Evolutionary conservation across 305 asterid species (phyloP).

Genomic region (Fraxinus albicans): DNA sequence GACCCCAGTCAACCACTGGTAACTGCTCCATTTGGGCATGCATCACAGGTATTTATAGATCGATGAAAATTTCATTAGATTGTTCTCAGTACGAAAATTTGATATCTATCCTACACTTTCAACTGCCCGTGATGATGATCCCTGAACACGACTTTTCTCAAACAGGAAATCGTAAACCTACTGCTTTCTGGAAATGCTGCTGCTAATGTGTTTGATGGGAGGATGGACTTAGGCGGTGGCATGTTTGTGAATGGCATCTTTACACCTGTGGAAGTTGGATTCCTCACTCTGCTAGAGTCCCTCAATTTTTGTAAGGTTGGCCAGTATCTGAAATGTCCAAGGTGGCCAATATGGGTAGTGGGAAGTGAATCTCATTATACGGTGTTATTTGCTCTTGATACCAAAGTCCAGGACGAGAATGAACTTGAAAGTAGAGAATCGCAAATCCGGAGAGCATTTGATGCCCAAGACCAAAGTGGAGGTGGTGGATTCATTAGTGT

Average conservation of each 20-base stretch:
- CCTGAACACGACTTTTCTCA: constrained; percentile 14
- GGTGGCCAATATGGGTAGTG: constrained; percentile 99
- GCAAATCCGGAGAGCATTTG: constrained; percentile 79
- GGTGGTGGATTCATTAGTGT: constrained; percentile 97
- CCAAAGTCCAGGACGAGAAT: constrained; percentile 86
- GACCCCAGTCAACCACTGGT: constrained; percentile 91
- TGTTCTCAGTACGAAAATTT: background rate
- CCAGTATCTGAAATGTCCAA: constrained; percentile 74
- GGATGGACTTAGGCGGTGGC: constrained; percentile 89
- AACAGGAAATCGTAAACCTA: constrained; percentile 92
- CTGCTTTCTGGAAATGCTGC: constrained; percentile 86
- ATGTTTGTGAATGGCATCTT: constrained; percentile 90
- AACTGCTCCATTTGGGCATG: constrained; percentile 98
- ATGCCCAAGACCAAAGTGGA: constrained; percentile 93
- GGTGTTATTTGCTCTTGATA: constrained; percentile 76
- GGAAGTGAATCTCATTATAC: constrained; percentile 98
- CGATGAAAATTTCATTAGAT: constrained; percentile 11
- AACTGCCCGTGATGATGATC: background rate
- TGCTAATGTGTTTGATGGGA: constrained; percentile 87
- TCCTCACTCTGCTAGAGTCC: constrained; percentile 87
- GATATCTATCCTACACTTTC: background rate
- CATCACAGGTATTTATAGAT: constrained; percentile 76
- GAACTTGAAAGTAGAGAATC: constrained; percentile 77
- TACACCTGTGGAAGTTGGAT: constrained; percentile 82
- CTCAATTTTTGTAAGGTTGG: constrained; percentile 91